Conservation (phyloP, 371 early-diverging fungal species). For the Zopfochytrium polystomum region DNA sequence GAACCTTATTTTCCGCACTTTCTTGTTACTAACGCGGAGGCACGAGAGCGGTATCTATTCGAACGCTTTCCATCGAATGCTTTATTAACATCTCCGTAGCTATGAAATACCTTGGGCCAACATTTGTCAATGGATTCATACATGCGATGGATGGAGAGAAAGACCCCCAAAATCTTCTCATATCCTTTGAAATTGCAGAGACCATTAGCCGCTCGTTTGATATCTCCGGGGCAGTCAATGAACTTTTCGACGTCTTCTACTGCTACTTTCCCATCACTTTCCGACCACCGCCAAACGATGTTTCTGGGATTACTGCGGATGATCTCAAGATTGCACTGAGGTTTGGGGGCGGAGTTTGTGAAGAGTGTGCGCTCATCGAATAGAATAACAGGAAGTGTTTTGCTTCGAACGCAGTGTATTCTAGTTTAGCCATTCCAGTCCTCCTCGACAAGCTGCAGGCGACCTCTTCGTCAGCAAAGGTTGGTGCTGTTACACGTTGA, state of each 20-base stretch:
- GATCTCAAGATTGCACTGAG: constrained; percentile 74
- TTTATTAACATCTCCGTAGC: constrained; percentile 22
- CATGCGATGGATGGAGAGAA: constrained; percentile 94
- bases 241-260: constrained; percentile 89
- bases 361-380: not conserved
- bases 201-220: constrained; percentile 65
- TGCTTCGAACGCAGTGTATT: constrained; percentile 70
- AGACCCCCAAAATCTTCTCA: constrained; percentile 90
- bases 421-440: constrained; percentile 75
- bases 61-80: not conserved
- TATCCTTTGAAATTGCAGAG: constrained; percentile 74
- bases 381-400: constrained; percentile 63
- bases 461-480: constrained; percentile 83
- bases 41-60: constrained; percentile 30
- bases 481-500: constrained; percentile 33
- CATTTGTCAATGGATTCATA: constrained; percentile 82
- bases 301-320: constrained; percentile 87
- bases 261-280: constrained; percentile 99
- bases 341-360: constrained; percentile 8
- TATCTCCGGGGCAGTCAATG: constrained; percentile 72
- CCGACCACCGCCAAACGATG: constrained; percentile 89
- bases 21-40: constrained; percentile 40
- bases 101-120: constrained; percentile 42
- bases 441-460: constrained; percentile 87
- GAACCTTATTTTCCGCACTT: constrained; percentile 50